These are phyloP conservation scores for Tylopilus intermedius DNA, from an alignment of 768 basidiomycete genomes.

Conservation along the genomic window DNA sequence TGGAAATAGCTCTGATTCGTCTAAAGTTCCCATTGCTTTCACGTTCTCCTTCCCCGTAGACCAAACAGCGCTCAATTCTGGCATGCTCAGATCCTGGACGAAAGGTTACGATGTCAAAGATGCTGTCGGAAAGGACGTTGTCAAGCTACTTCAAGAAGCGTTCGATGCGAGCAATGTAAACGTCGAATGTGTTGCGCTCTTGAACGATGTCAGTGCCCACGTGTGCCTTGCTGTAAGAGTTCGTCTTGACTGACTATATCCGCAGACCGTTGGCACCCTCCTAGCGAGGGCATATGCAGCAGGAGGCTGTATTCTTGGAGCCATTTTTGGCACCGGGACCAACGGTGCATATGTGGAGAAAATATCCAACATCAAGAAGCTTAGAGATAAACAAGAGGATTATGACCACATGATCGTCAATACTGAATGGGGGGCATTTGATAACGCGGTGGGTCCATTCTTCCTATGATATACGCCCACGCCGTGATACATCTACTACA, in stretches of 20 bases:
- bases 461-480: background rate
- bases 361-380: slow-evolving; percentile 78
- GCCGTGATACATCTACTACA: slow-evolving; percentile 2
- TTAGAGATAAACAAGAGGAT: slow-evolving; percentile 54
- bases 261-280: slow-evolving; percentile 90
- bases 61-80: slow-evolving; percentile 87
- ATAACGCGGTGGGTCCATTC: slow-evolving; percentile 63
- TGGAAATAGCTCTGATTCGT: slow-evolving; percentile 28
- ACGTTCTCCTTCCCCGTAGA: slow-evolving; percentile 99
- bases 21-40: slow-evolving; percentile 70
- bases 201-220: slow-evolving; percentile 82
- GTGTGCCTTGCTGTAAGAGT: background rate
- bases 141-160: slow-evolving; percentile 84
- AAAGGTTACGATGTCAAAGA: slow-evolving; percentile 94
- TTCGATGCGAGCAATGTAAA: slow-evolving; percentile 89
- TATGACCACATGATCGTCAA: slow-evolving; percentile 90
- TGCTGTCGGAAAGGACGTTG: slow-evolving; percentile 84
- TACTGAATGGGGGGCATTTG: slow-evolving; percentile 98
- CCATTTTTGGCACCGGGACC: slow-evolving; percentile 97
- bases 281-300: slow-evolving; percentile 90
- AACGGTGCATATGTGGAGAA: slow-evolving; percentile 97
- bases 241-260: slow-evolving; percentile 5
- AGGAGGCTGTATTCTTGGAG: slow-evolving; percentile 83
- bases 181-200: slow-evolving; percentile 85
- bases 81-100: slow-evolving; percentile 90